Conservation (phyloP, 306 rosid genomes). For the Chamaecrista fasciculata region DNA sequence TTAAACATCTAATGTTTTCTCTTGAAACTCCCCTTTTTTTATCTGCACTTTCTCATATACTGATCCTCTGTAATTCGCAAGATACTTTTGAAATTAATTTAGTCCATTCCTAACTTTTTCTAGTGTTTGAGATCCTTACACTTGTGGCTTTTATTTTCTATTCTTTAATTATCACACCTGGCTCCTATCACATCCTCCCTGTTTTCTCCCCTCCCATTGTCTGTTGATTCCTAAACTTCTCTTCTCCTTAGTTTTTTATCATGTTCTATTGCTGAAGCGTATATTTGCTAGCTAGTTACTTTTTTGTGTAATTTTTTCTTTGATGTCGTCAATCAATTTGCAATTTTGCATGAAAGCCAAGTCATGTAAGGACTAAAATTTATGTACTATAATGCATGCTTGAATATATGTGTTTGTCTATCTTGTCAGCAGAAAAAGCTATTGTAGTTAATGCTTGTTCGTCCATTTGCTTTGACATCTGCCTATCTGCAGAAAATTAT, state of each 20-base stretch:
- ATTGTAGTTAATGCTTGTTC: background rate
- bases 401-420: background rate
- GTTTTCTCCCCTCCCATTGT: background rate
- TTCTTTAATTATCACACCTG: no score
- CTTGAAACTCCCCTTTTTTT: background rate
- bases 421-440: background rate
- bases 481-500: conserved; percentile 22
- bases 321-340: background rate
- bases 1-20: background rate
- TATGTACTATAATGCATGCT: background rate
- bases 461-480: background rate
- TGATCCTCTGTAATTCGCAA: no score
- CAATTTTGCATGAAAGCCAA: background rate
- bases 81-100: no score
- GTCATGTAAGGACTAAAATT: background rate
- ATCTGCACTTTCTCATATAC: no score
- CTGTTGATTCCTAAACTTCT: background rate
- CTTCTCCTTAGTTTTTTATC: background rate
- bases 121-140: no score
- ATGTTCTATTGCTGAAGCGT: background rate
- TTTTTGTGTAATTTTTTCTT: background rate
- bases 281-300: background rate
- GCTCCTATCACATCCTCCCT: no score
- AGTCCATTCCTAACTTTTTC: no score
- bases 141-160: no score